These are phyloP conservation scores for Lizonia empirigonia DNA, from an alignment of 2,329 filamentous ascomycete species.

Conservation along the genomic window DNA sequence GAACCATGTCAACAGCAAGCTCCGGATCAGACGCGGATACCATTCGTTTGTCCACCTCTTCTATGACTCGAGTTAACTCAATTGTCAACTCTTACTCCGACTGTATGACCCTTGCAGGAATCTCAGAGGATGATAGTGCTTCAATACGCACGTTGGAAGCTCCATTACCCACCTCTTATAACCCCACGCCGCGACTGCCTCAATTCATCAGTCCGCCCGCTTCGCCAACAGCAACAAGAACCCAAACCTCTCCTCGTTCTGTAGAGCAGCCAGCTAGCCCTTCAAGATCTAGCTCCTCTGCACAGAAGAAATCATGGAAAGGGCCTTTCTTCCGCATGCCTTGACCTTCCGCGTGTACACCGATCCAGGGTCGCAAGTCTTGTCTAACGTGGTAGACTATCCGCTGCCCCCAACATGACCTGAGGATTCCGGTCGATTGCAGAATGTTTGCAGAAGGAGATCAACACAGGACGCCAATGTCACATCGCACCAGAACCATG, in stretches of 20 bases:
- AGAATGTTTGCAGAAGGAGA: background rate
- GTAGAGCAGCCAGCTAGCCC: constrained; percentile 10
- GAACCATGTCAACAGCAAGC: constrained; percentile 39
- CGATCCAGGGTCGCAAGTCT: background rate
- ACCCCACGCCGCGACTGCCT: constrained; percentile 22
- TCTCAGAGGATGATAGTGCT: constrained; percentile 38
- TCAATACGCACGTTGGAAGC: constrained; percentile 37
- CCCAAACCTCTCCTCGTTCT: constrained; percentile 18
- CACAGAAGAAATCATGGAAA: constrained; percentile 34
- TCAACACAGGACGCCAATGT: background rate
- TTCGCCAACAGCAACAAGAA: constrained; percentile 17
- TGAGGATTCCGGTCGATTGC: background rate
- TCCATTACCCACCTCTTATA: constrained; percentile 24
- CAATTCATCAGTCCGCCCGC: constrained; percentile 23
- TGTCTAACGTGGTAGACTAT: background rate
- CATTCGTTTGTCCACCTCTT: constrained; percentile 33
- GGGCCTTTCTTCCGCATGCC: constrained; percentile 41
- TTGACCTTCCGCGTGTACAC: constrained; percentile 17
- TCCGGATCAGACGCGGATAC: constrained; percentile 40
- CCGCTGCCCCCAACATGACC: background rate
- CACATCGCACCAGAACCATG: constrained; percentile 1
- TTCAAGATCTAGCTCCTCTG: background rate
- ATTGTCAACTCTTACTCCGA: constrained; percentile 42
- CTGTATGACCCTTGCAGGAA: constrained; percentile 36
- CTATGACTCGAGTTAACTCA: constrained; percentile 34